Evolutionary conservation across 164 flowering plant genomes (phyloP), one percentile per base, ranked within the genome.

Genomic region (Sedum album): DNA sequence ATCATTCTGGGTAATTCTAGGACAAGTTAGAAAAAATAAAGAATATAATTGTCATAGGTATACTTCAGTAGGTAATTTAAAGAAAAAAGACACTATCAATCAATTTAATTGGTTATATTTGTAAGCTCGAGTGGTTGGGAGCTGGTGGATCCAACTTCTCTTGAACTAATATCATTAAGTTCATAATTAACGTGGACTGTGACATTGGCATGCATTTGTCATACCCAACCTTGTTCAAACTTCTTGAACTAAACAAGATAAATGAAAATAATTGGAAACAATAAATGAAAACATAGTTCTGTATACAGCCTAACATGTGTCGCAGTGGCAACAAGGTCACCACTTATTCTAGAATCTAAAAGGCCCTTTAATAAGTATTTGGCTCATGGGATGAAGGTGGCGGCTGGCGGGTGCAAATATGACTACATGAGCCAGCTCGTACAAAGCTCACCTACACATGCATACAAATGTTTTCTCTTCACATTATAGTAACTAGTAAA

Each of bases 71-170:
- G 60, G 60, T 53, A 53, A 23, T 53, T 6, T 23, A 55, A 55
- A 55, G 61, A 55, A 57, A 57, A 3, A 28, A 20, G 33, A 17
- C 31, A 57, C 28, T 33, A 28, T 28, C 20, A 57, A 57, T 28
- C 62, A 57, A 10, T 26, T 57, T 33, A 26, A 26, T 57, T 57
- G 62, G 33, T 14, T 57, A 26, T 5, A 13, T 18, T 26, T 57
- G 20, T 57, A 57, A 28, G 62, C 17, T 26, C 13, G 13, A 57
- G 62, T 57, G 33, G 62, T 28, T 57, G 62, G 62, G 62, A 55
- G 62, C 62, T 57, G 62, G 62, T 28, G 17, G 33, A 57, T 57
- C 33, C 33, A 57, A 57, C 62, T 57, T 57, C 62, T 57, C n/a
- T n/a, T n/a, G n/a, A n/a, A n/a, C n/a, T n/a, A n/a, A n/a, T n/a